Evolutionary conservation across 768 basidiomycete genomes (phyloP).

Genomic region (Tephrocybe sp.): DNA sequence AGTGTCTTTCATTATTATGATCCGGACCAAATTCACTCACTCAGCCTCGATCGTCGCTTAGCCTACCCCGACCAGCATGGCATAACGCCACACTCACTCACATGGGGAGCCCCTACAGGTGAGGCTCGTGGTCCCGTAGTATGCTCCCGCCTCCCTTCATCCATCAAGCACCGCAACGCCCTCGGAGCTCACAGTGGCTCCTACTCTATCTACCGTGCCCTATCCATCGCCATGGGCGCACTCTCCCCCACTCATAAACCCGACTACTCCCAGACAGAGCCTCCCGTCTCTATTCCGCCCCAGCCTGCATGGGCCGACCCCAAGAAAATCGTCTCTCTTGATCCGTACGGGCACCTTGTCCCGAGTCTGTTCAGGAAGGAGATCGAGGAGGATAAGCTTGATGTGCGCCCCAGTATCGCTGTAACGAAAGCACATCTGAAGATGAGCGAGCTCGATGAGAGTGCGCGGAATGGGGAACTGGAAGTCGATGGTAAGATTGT

Average conservation of each 20-base stretch:
- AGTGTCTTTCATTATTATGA: conserved; percentile 26
- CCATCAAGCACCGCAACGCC: conserved; percentile 89
- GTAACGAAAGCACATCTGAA: conserved; percentile 94
- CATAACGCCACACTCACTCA: conserved; percentile 72
- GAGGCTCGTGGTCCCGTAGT: conserved; percentile 79
- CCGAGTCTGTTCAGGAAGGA: conserved; percentile 66
- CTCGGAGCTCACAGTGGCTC: conserved; percentile 92
- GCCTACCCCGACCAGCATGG: conserved; percentile 94
- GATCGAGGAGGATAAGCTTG: conserved; percentile 64
- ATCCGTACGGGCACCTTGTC: conserved; percentile 39
- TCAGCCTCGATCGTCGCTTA: conserved; percentile 13
- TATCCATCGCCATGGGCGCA: conserved; percentile 88
- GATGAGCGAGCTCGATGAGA: conserved; percentile 88
- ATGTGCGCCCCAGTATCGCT: conserved; percentile 89
- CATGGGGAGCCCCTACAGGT: conserved; percentile 76
- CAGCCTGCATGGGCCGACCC: neutral
- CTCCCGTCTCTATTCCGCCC: neutral
- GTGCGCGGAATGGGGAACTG: conserved; percentile 69
- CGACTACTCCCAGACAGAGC: neutral
- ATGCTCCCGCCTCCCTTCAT: conserved; percentile 78
- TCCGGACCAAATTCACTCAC: conserved; percentile 22
- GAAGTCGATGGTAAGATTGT: conserved; percentile 82
- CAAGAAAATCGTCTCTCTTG: conserved; percentile 3
- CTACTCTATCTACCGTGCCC: conserved; percentile 92
- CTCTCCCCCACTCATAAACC: conserved; percentile 79